Base-by-base conservation (phyloP, 768 basidiomycete species). In the Agaricus bisporus region DNA sequence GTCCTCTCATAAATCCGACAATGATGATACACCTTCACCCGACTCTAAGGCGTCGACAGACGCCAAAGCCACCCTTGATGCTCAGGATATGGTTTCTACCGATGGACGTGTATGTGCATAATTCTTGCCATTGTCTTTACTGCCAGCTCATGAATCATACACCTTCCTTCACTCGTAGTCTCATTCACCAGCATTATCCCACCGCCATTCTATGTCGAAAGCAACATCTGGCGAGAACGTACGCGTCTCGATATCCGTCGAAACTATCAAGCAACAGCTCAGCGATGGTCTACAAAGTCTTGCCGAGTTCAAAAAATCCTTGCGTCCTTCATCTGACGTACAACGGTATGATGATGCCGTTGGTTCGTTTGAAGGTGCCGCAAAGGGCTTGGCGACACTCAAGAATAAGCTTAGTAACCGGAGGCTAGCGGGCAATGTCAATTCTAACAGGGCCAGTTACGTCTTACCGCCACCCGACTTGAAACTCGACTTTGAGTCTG, bases 191-290 rank as follows among this genome's bases (percentile, higher is more conserved):
- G 46, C 53, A 35, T 39, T 39, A 20, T 54, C 53, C 9, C 46
- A 36, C 14, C 39, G 53, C 28, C 53, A 42, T 7, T 54, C 53
- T 6, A 36, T 48, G 17, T 48, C 53, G 18, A 54, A 48, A 18
- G 9, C 22, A n/a, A 54, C 41, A 17, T 54, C 47, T 9, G 46
- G 52, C 28, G 53, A 54, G 22, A 54, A 48, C 32, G 38, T 48
- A 17, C 53, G 46, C 14, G 46, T 48, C 14, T 54, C 46, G 6
- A 29, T 54, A 17, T 47, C 45, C 12, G 52, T 54, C 25, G 52
- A 54, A 7, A 54, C 53, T 12, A 48, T 54, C 53, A 48, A 54
- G n/a, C 53, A 54, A 43, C 46, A 48, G 35, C 46, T 54, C 29
- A 54, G 41, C 25, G 53, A 54, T 29, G 39, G 46, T 26, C 14